Percentiles rank a stretch among this genome's conserved stretches.
Evolutionary conservation across 306 rosid genomes (phyloP).

Genomic region (Lotus japonicus): DNA sequence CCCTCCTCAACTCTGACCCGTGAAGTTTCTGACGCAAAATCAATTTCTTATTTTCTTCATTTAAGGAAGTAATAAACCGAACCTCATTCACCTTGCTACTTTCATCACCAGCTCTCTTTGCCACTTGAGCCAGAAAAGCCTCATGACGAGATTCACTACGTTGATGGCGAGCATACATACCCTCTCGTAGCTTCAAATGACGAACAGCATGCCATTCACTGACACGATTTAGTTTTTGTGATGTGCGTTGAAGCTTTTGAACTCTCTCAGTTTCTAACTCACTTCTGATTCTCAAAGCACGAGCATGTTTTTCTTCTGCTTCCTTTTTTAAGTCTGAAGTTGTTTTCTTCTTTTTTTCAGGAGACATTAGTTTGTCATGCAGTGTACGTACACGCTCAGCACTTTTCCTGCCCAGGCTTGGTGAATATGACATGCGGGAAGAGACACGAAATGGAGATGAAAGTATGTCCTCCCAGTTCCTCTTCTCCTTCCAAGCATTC

Average conservation of each 20-base stretch:
- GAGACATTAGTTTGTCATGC: constrained; percentile 95
- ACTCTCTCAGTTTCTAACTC: constrained; percentile 94
- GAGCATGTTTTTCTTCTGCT: constrained; percentile 95
- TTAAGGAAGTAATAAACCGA: constrained; percentile 91
- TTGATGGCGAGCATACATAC: constrained; percentile 96
- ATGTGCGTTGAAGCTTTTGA: constrained; percentile 89
- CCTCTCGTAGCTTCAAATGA: constrained; percentile 88
- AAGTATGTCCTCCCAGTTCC: constrained; percentile 95
- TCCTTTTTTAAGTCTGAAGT: constrained; percentile 75
- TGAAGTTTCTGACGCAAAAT: constrained; percentile 92
- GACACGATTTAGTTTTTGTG: constrained; percentile 84
- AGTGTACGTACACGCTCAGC: constrained; percentile 81
- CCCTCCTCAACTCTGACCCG: constrained; percentile 96
- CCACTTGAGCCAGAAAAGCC: constrained; percentile 97
- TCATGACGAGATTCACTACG: constrained; percentile 95
- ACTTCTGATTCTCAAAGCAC: constrained; percentile 90
- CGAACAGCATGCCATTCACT: constrained; percentile 92
- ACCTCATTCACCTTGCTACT: constrained; percentile 98
- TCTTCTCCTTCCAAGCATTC: constrained; percentile 99
- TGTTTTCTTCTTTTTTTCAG: constrained; percentile 92
- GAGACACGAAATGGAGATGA: constrained; percentile 80
- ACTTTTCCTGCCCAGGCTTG: constrained; percentile 85
- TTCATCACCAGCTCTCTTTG: constrained; percentile 97
- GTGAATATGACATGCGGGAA: constrained; percentile 77
- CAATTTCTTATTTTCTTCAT: constrained; percentile 88